Base-by-base conservation (phyloP, 2,329 filamentous ascomycete species). In the Fusarium irregulare region DNA sequence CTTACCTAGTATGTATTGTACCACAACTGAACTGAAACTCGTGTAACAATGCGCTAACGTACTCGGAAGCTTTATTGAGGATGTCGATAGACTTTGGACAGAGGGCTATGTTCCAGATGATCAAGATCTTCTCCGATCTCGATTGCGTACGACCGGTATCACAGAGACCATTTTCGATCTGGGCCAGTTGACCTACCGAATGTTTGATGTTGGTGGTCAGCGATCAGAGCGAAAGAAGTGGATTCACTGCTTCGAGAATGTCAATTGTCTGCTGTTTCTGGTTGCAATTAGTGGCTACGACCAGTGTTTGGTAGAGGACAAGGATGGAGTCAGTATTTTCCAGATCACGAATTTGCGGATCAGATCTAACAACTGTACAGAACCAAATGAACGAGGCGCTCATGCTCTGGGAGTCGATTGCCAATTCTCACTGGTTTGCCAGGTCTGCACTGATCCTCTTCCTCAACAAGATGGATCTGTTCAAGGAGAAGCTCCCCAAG, bases 251-350 rank as follows among this genome's bases (percentile, higher is more conserved):
- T 97, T 97, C 78, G 94, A 97, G 79, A 96, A 96, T 71, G 94
- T 97, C 68, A 94, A 96, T 77, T 94, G 93, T 73, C 86, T 98
- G 56, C 85, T 98, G 42, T 98, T 98, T 82, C 87, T 98, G 72
- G 95, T 97, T 55, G 94, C 95, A 49, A 94, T 98, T 74, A 97
- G 94, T 70, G 95, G 95, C 64, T 98, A 98, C 80, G 95, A 98
- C 78, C 96, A 98, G 80, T 97, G 94, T 76, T 84, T 98, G 50
- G 93, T 98, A 6, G 95, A 98, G 82, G 95, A 98, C 79, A 94
- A 97, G 81, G 96, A 97, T 79, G 94, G 94, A 69, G 94, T 97
- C 86, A 83, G 93, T 68, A 70, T 16, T 23, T n/a, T n/a, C 47
- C 23, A 44, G 53, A 49, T 32, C 16, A 30, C n/a, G 10, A 44